These are phyloP conservation scores for Termitomyces eurrhizus DNA, from an alignment of 768 basidiomycete species.

Conservation along the genomic window DNA sequence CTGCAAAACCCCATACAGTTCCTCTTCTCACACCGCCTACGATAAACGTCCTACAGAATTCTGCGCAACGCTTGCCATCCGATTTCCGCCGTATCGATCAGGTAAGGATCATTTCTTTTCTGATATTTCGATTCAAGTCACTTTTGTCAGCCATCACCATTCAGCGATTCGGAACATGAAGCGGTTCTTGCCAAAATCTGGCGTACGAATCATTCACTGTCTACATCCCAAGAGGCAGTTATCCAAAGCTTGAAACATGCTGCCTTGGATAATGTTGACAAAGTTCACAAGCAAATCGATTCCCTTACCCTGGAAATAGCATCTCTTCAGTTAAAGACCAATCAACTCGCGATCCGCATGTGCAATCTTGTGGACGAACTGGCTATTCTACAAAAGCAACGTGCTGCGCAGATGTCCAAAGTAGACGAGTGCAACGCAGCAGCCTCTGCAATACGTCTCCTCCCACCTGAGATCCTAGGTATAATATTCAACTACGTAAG, in stretches of 20 bases:
- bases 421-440: not conserved
- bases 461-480: not conserved
- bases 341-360: not conserved
- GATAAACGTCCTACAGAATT: not conserved
- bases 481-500: not conserved
- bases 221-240: not conserved
- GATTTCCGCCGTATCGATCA: not conserved
- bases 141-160: not conserved
- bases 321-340: not conserved
- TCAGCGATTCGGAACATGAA: not conserved
- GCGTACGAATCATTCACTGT: not conserved
- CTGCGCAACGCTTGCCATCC: not conserved
- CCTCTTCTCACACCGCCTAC: not conserved
- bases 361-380: not conserved
- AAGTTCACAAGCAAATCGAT: not conserved
- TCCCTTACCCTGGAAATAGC: not conserved
- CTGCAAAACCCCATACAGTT: too few relatives aligned
- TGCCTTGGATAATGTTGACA: not conserved
- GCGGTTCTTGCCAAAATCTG: not conserved
- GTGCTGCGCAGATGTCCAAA: not conserved
- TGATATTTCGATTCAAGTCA: not conserved
- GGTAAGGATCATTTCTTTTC: not conserved
- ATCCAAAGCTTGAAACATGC: not conserved
- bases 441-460: not conserved
- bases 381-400: not conserved